phyloP scores from a whole-genome alignment of 23 red algal genomes.

The Chondrus crispus region DNA sequence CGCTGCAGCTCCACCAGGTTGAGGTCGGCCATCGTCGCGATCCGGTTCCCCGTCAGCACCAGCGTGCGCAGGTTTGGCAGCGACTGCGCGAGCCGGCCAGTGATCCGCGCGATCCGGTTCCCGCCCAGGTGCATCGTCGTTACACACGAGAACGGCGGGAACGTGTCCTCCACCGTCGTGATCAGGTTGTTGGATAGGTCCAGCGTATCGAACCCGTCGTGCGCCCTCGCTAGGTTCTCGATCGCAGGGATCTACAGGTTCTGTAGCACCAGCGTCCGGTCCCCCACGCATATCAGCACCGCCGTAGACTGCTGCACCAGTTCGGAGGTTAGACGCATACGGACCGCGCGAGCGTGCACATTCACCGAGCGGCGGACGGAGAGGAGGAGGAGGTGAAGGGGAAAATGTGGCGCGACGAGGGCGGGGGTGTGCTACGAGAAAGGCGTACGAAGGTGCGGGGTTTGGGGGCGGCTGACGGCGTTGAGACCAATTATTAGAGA shows the following conservation, averaged over 20 bases:
- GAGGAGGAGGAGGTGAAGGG: too few relatives aligned
- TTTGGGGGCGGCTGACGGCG: too few relatives aligned
- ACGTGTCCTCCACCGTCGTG: conserved; percentile 32
- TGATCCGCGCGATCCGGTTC: conserved; percentile 51
- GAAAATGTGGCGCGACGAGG: too few relatives aligned
- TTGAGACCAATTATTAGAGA: too few relatives aligned
- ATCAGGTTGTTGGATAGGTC: conserved; percentile 73
- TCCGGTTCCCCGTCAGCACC: conserved; percentile 70
- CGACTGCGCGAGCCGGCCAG: conserved; percentile 18
- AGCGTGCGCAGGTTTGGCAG: conserved; percentile 63
- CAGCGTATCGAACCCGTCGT: conserved; percentile 60
- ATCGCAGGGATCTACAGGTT: conserved; percentile 48
- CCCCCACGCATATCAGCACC: conserved; percentile 71
- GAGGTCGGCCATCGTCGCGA: conserved; percentile 26
- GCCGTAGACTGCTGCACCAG: conserved; percentile 43
- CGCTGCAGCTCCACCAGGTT: conserved; percentile 49
- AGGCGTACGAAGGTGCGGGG: too few relatives aligned
- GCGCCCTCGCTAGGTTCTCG: conserved; percentile 57
- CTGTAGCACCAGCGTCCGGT: conserved; percentile 72
- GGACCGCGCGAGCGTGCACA: too few relatives aligned
- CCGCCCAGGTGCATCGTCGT: conserved; percentile 19
- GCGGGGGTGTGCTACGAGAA: too few relatives aligned
- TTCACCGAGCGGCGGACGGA: too few relatives aligned
- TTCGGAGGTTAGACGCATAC: conserved; percentile 75
- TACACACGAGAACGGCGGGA: conserved; percentile 65